These are phyloP conservation scores for Nakaseomyces glabratus DNA, from an alignment of 1,139 yeast genomes.

Conservation along the genomic window DNA sequence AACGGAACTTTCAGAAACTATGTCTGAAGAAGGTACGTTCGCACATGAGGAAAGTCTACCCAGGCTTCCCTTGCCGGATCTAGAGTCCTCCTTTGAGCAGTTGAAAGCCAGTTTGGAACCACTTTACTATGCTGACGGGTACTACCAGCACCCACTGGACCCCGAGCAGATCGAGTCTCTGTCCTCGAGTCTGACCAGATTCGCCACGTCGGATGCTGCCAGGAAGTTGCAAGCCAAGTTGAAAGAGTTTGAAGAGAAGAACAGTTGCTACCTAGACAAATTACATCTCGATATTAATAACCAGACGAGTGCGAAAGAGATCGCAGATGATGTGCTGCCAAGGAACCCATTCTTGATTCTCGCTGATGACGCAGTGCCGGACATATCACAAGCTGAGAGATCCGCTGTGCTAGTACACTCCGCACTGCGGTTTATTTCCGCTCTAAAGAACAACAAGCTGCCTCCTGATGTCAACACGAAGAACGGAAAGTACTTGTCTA, in stretches of 20 bases:
- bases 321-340: slow-evolving; percentile 65
- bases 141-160: slow-evolving; percentile 25
- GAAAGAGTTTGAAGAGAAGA: slow-evolving; percentile 34
- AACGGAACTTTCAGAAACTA: too few relatives aligned
- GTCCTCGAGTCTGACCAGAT: slow-evolving; percentile 33
- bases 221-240: slow-evolving; percentile 46
- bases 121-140: slow-evolving; percentile 28
- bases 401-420: slow-evolving; percentile 60
- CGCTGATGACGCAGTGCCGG: slow-evolving; percentile 64
- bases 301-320: slow-evolving; percentile 46
- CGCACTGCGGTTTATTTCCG: slow-evolving; percentile 53
- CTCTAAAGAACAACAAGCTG: slow-evolving; percentile 45
- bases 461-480: slow-evolving; percentile 50
- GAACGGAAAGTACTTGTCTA: slow-evolving; percentile 44
- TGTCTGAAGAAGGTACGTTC: slow-evolving; percentile 11
- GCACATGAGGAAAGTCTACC: slow-evolving; percentile 20
- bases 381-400: slow-evolving; percentile 54
- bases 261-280: slow-evolving; percentile 52
- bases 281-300: slow-evolving; percentile 44
- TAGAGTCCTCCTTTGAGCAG: slow-evolving; percentile 19
- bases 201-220: slow-evolving; percentile 38
- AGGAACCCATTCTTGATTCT: slow-evolving; percentile 65
- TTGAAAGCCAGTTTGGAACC: slow-evolving; percentile 27
- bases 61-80: slow-evolving; percentile 24
- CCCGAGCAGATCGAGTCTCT: slow-evolving; percentile 19